Conservation (phyloP, 1,284 basidiomycete genomes). For the Pulveroboletus sp. region DNA sequence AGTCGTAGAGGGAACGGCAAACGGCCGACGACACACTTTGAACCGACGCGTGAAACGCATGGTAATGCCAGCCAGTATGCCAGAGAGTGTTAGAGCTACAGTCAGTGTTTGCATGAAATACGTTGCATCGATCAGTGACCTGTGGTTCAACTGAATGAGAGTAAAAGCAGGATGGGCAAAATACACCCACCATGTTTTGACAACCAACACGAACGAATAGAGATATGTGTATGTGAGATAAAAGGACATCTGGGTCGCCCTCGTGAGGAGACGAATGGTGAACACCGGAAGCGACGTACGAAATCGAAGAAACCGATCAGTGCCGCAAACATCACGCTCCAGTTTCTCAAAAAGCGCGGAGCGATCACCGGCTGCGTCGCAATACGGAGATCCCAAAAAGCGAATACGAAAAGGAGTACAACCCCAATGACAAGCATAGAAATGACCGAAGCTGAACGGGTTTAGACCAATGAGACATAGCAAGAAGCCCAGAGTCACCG, state of each 20-base stretch:
- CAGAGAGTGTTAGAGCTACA: slow-evolving; percentile 63
- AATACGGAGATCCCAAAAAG: slow-evolving; percentile 47
- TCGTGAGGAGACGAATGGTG: neutral
- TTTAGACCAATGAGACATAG: slow-evolving; percentile 1
- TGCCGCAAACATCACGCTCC: slow-evolving; percentile 56
- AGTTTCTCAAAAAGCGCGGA: slow-evolving; percentile 53
- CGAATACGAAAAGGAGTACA: slow-evolving; percentile 42
- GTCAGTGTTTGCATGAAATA: slow-evolving; percentile 57
- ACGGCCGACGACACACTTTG: slow-evolving; percentile 34
- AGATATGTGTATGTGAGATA: slow-evolving; percentile 59
- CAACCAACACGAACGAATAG: slow-evolving; percentile 57
- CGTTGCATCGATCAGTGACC: slow-evolving; percentile 47
- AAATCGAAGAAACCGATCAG: slow-evolving; percentile 73
- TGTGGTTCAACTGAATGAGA: slow-evolving; percentile 16
- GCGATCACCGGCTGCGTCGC: slow-evolving; percentile 52
- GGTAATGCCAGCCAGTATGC: slow-evolving; percentile 53
- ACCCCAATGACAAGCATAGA: slow-evolving; percentile 52
- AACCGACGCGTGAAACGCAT: slow-evolving; percentile 56
- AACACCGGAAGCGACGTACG: slow-evolving; percentile 33
- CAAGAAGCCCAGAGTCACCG: slow-evolving; percentile 28
- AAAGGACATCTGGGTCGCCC: slow-evolving; percentile 51
- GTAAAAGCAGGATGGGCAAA: neutral
- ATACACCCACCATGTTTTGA: slow-evolving; percentile 49
- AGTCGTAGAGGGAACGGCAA: neutral
- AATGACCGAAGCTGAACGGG: slow-evolving; percentile 46